Percentiles rank a stretch among this genome's conserved stretches.
Evolutionary conservation across 2,329 filamentous ascomycete genomes (phyloP).

Genomic region (Calonectria honghensis): DNA sequence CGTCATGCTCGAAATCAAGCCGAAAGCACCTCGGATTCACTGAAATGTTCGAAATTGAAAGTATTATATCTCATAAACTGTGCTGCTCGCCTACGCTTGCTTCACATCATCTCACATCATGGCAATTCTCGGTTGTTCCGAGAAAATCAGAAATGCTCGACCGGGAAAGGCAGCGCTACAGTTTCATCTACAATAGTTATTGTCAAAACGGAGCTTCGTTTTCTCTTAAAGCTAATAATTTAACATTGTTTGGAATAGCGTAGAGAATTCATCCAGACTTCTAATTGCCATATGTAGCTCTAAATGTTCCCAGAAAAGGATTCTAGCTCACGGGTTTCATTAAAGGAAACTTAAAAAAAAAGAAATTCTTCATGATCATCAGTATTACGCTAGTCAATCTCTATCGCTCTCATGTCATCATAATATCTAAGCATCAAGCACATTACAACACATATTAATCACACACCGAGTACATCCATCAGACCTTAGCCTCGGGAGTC

Average conservation of each 20-base stretch:
- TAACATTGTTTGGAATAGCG: background rate
- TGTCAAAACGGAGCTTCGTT: background rate
- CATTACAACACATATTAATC: background rate
- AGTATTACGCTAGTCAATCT: background rate
- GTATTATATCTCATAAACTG: background rate
- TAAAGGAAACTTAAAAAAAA: background rate
- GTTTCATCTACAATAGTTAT: background rate
- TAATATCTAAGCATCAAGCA: background rate
- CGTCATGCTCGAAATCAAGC: background rate
- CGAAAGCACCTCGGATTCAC: background rate
- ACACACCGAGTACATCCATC: conserved; percentile 9
- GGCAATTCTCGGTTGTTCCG: background rate
- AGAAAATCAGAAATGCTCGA: background rate
- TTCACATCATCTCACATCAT: background rate
- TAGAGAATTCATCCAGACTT: background rate
- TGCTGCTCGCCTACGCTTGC: background rate
- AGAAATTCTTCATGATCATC: background rate
- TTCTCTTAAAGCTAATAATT: background rate
- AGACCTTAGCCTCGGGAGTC: conserved; percentile 35
- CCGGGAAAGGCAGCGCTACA: background rate
- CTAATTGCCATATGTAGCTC: background rate
- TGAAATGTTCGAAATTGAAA: background rate
- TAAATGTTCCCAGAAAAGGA: background rate
- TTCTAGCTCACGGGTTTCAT: background rate
- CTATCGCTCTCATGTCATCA: conserved; percentile 2